phyloP scores from a whole-genome alignment of 2,329 filamentous ascomycete genomes.

The Calonectria leucothoes region DNA sequence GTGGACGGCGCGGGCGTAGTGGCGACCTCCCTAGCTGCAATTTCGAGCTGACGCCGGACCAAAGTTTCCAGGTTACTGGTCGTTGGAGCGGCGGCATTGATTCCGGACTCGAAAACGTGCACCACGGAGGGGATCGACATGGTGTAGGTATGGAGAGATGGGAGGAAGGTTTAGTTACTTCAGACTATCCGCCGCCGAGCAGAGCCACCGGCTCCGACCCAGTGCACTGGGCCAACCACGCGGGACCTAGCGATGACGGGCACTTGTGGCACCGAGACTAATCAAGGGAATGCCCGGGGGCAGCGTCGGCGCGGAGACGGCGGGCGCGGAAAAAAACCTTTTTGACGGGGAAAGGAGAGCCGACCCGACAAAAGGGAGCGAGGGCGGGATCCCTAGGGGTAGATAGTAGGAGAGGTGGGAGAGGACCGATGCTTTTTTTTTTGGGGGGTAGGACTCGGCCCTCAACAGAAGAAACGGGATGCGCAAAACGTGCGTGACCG shows the following conservation, averaged over 20 bases:
- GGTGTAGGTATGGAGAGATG: constrained; percentile 25
- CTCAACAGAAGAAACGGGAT: constrained; percentile 41
- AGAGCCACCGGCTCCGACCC: constrained; percentile 28
- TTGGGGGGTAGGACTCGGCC: constrained; percentile 32
- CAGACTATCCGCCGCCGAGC: constrained; percentile 18
- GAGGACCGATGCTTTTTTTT: constrained; percentile 9
- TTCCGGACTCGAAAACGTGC: constrained; percentile 45
- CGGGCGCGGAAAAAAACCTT: constrained; percentile 36
- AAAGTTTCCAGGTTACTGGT: constrained; percentile 41
- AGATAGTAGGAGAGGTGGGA: constrained; percentile 4
- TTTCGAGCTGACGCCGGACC: constrained; percentile 43
- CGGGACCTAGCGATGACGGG: constrained; percentile 40
- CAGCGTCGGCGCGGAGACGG: constrained; percentile 34
- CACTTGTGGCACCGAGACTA: constrained; percentile 40
- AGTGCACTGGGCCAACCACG: constrained; percentile 37
- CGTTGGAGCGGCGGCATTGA: constrained; percentile 32
- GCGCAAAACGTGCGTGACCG: constrained; percentile 36
- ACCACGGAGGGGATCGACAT: constrained; percentile 43
- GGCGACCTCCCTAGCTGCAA: constrained; percentile 38
- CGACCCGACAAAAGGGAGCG: not conserved
- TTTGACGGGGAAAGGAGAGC: constrained; percentile 21
- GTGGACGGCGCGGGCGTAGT: constrained; percentile 19
- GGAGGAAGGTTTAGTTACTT: constrained; percentile 29
- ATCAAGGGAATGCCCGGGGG: constrained; percentile 32
- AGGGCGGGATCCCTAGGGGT: constrained; percentile 21